Evolutionary conservation across 331 rosid genomes (phyloP), one percentile per base, ranked within the genome.

Genomic region (Arachis monticola): DNA sequence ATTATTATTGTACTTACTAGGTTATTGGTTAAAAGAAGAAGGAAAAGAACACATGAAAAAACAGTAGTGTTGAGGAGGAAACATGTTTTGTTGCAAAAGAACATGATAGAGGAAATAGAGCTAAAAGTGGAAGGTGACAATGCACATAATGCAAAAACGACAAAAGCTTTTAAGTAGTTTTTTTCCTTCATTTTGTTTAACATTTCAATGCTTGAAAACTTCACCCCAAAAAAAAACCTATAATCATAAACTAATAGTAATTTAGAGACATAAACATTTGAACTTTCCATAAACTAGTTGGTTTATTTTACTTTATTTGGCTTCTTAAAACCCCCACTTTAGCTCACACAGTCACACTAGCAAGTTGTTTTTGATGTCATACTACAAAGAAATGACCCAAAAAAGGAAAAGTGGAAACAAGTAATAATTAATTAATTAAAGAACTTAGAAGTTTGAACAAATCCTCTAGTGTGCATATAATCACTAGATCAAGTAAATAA

Each of bases 251-350:
- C 64, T 40, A 11, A 17, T n/a, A 11, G 35, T n/a, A 11, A 8
- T 52, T 51, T 10, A 5, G 7, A 76, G 31, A 17, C 48, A 5
- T 67, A 35, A 51, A 17, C 8, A 51, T 1, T 58, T 14, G 40
- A 75, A 42, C 62, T 4, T 12, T 35, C 32, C 10, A 57, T 53
- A 22, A 50, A 38, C 58, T 60, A 51, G 40, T 77, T 50, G 58
- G 10, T 22, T 17, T 22, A 41, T n/a, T 35, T 35, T 35, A 30
- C 8, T 35, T 35, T 30, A 47, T 47, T 66, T 79, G 11, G 57
- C 55, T 58, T 46, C 41, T 55, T 5, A 63, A 64, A 17, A 27
- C 0, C 60, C n/a, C 3, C 53, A 31, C 4, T 1, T 42, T 8
- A 69, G 13, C 52, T 44, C 59, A 14, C 22, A 17, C 22, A 17